These are phyloP conservation scores for Fusarium nurragi DNA, from an alignment of 2,329 filamentous ascomycete genomes.

Conservation along the genomic window DNA sequence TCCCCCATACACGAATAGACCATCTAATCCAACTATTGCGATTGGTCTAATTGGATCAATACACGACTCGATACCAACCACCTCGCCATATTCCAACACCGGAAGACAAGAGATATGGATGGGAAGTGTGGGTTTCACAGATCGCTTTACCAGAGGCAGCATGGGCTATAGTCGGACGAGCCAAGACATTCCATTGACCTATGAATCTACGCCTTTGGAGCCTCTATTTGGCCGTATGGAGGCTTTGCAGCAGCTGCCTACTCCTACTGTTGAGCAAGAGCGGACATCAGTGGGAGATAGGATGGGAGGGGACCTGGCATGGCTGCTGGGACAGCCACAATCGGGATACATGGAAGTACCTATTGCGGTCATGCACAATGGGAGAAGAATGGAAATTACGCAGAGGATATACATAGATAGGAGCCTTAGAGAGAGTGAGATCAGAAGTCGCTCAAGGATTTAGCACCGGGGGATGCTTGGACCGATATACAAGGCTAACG, in stretches of 20 bases:
- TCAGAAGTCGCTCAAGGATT: neutral
- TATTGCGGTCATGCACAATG: neutral
- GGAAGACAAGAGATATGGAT: conserved; percentile 21
- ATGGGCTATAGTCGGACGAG: conserved; percentile 14
- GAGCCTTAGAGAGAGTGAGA: neutral
- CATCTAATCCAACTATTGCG: neutral
- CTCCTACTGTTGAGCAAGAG: neutral
- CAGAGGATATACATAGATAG: neutral
- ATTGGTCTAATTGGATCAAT: rapidly evolving
- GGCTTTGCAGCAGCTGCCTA: neutral
- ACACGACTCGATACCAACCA: neutral
- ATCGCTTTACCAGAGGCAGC: conserved; percentile 10
- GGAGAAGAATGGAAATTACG: neutral
- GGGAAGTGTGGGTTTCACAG: conserved; percentile 33
- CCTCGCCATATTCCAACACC: neutral
- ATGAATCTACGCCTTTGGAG: conserved; percentile 31
- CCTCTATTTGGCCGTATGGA: conserved; percentile 20
- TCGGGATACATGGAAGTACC: neutral
- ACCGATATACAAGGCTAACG: neutral
- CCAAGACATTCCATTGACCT: neutral
- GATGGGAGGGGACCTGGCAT: neutral
- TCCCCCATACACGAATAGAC: neutral
- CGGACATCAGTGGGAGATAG: neutral
- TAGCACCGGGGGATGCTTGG: neutral
- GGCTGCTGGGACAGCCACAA: neutral